phyloP scores from a whole-genome alignment of 164 flowering plant genomes.

The Nelumbo lutea region DNA sequence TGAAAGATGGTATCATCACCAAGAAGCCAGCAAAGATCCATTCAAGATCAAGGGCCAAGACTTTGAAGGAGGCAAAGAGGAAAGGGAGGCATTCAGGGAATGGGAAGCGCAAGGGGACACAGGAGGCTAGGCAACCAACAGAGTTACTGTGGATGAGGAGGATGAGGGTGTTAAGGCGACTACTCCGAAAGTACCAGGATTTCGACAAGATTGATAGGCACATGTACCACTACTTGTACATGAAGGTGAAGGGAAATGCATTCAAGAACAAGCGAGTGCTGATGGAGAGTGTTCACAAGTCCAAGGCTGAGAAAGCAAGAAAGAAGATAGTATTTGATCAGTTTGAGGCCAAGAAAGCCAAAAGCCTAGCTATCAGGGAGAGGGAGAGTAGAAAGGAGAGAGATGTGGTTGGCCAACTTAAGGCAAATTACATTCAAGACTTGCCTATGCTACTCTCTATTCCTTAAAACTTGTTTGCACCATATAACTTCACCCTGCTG shows the following conservation, averaged over 20 bases:
- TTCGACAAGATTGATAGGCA: neutral
- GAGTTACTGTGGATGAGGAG: neutral
- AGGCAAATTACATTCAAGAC: neutral
- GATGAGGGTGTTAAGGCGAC: neutral
- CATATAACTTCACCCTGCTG: too few species aligned
- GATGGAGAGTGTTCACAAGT: neutral
- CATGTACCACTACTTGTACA: conserved; percentile 1
- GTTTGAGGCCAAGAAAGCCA: neutral
- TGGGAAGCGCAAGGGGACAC: neutral
- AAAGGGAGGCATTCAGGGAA: too few species aligned
- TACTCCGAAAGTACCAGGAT: neutral
- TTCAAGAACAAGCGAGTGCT: neutral
- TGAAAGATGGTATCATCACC: too few species aligned
- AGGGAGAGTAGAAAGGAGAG: neutral
- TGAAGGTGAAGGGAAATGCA: neutral
- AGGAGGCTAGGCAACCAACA: neutral
- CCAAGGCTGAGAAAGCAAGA: neutral
- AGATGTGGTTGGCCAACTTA: neutral
- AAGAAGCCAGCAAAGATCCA: too few species aligned
- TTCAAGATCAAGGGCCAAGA: too few species aligned
- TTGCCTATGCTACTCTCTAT: too few species aligned
- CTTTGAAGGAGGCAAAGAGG: too few species aligned
- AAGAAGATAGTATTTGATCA: neutral
- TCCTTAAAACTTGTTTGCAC: too few species aligned
- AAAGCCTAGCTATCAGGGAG: neutral